phyloP scores from a whole-genome alignment of 2,329 filamentous ascomycete species.

The Neopestalotiopsis sp. region DNA sequence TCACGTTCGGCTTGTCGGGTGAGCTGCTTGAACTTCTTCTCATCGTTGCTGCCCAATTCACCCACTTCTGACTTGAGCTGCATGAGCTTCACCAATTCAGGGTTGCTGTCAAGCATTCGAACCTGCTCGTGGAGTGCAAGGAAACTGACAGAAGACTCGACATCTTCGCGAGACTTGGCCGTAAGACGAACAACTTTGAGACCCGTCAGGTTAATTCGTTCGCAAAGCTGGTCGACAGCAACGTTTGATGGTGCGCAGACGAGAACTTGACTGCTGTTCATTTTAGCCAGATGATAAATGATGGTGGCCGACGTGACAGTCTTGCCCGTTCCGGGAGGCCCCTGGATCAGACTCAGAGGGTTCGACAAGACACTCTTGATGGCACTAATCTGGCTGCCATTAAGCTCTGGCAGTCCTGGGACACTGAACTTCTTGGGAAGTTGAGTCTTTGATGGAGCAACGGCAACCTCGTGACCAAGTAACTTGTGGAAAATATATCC shows the following conservation, averaged over 20 bases:
- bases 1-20: conserved; percentile 93
- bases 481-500: conserved; percentile 98
- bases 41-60: conserved; percentile 91
- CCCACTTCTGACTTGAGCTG: conserved; percentile 91
- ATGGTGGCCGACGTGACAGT: conserved; percentile 98
- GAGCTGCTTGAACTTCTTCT: conserved; percentile 98
- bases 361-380: conserved; percentile 95
- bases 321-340: conserved; percentile 95
- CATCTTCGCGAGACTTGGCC: conserved; percentile 98
- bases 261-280: conserved; percentile 91
- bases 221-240: conserved; percentile 96
- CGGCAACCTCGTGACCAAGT: conserved; percentile 91
- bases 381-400: conserved; percentile 92
- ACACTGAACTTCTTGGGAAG: conserved; percentile 97
- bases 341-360: conserved; percentile 93
- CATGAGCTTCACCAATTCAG: conserved; percentile 88
- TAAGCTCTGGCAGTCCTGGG: conserved; percentile 90
- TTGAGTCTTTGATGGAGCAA: conserved; percentile 93
- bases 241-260: conserved; percentile 99
- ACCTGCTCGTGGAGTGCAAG: conserved; percentile 96
- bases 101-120: conserved; percentile 94
- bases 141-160: conserved; percentile 97
- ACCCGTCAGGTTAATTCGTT: conserved; percentile 92
- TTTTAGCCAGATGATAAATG: conserved; percentile 96
- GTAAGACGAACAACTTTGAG: conserved; percentile 97